Evolutionary conservation across 495 filamentous ascomycete genomes (phyloP).

Genomic region (Trichocladium uniseriatum): DNA sequence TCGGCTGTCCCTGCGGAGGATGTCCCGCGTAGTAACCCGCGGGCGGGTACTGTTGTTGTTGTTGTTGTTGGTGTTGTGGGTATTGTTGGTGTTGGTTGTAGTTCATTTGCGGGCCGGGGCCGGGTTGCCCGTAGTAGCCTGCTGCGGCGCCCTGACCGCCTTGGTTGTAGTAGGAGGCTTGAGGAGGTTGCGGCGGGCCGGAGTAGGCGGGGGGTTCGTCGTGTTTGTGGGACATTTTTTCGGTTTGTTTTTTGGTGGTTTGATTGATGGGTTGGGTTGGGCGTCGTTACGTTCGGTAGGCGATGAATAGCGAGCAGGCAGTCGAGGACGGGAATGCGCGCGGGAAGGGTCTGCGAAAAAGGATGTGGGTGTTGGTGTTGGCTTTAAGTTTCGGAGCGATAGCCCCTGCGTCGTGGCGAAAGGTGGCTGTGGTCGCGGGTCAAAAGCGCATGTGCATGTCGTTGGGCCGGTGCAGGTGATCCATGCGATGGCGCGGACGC

Average conservation of each 20-base stretch:
- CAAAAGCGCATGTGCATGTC: too few species aligned
- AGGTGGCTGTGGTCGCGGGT: too few species aligned
- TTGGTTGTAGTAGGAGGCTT: constrained; percentile 1
- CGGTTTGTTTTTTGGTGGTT: not conserved
- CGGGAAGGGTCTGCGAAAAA: too few species aligned
- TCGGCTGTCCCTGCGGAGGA: constrained; percentile 13
- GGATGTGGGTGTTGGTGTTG: too few species aligned
- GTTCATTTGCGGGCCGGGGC: constrained; percentile 33
- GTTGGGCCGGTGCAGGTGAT: too few species aligned
- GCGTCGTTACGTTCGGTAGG: not conserved
- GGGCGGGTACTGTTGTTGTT: too few species aligned
- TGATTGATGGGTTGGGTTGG: not conserved
- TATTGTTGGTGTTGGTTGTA: constrained; percentile 36
- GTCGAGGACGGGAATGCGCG: too few species aligned
- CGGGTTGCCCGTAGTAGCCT: constrained; percentile 33
- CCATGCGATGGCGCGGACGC: too few species aligned
- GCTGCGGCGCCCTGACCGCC: constrained; percentile 14
- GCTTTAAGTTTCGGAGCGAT: too few species aligned
- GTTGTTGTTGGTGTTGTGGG: too few species aligned
- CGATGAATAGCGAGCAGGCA: too few species aligned
- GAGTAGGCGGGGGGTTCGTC: constrained; percentile 37
- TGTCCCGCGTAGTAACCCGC: constrained; percentile 9
- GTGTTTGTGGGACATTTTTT: constrained; percentile 31
- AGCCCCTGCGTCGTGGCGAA: too few species aligned
- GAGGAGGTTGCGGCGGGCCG: constrained; percentile 7